These are phyloP conservation scores for Epicoccum sorghinum DNA, from an alignment of 2,329 filamentous ascomycete species.

Conservation along the genomic window DNA sequence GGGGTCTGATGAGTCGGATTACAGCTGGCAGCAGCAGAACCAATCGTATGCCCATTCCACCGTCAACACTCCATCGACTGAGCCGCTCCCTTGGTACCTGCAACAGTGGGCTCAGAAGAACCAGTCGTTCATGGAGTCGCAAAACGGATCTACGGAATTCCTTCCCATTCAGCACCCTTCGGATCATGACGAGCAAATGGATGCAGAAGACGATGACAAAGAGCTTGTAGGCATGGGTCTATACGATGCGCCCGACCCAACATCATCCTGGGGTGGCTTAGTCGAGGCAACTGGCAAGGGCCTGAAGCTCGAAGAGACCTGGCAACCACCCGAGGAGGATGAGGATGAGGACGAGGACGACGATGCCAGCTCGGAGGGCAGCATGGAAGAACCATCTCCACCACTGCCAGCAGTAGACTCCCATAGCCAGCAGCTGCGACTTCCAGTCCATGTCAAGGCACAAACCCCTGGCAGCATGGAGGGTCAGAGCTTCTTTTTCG, in stretches of 20 bases:
- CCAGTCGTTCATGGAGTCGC: conserved; percentile 24
- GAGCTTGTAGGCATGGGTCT: conserved; percentile 83
- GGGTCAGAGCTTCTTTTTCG: conserved; percentile 51
- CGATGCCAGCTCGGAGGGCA: conserved; percentile 52
- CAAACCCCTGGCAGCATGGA: conserved; percentile 43
- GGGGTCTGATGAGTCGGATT: conserved; percentile 36
- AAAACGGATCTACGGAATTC: conserved; percentile 51
- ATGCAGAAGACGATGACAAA: conserved; percentile 67
- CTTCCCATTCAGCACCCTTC: conserved; percentile 58
- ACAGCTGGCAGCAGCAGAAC: conserved; percentile 39
- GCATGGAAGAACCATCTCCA: conserved; percentile 44
- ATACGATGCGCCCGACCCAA: conserved; percentile 74
- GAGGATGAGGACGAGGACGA: conserved; percentile 60
- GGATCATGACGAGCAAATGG: conserved; percentile 56
- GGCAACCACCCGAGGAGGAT: conserved; percentile 64
- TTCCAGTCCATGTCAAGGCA: conserved; percentile 36
- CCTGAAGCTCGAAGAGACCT: conserved; percentile 81
- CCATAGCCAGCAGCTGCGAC: conserved; percentile 25
- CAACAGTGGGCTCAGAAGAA: conserved; percentile 47
- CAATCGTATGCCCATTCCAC: conserved; percentile 34
- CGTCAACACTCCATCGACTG: conserved; percentile 39
- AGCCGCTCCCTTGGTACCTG: conserved; percentile 45
- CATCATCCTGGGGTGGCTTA: conserved; percentile 57
- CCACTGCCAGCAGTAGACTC: conserved; percentile 30
- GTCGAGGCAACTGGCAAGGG: conserved; percentile 69